Evolutionary conservation across 2,329 filamentous ascomycete genomes (phyloP).

Genomic region (Fusarium ambrosium): DNA sequence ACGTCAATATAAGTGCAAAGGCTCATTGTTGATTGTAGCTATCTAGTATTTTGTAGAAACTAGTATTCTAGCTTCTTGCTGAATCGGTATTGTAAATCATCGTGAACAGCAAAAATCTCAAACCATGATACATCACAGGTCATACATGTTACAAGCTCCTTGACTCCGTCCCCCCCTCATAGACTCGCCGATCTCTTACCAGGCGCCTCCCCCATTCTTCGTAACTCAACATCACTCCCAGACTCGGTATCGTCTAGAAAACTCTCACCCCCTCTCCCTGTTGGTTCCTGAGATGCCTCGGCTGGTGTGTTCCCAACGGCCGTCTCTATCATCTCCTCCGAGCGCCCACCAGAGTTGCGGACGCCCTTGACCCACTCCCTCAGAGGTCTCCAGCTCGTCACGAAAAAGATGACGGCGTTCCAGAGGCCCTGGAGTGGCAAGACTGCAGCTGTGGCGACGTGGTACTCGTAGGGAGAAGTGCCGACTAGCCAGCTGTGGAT

Average conservation of each 20-base stretch:
- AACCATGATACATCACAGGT: slow-evolving; percentile 20
- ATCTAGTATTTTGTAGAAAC: not conserved
- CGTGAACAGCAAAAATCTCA: slow-evolving; percentile 18
- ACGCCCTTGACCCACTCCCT: slow-evolving; percentile 24
- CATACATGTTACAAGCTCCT: not conserved
- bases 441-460: slow-evolving; percentile 78
- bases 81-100: slow-evolving; percentile 12
- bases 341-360: not conserved
- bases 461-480: slow-evolving; percentile 71
- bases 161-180: slow-evolving; percentile 11
- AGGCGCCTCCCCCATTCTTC: slow-evolving; percentile 44
- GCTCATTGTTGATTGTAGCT: not conserved
- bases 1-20: not conserved
- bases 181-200: slow-evolving; percentile 45
- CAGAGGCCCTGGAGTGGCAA: slow-evolving; percentile 84
- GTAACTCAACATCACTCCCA: slow-evolving; percentile 53
- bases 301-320: not conserved
- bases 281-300: slow-evolving; percentile 17
- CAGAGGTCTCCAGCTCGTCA: slow-evolving; percentile 66
- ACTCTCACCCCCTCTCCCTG: slow-evolving; percentile 34
- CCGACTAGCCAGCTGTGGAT: slow-evolving; percentile 74
- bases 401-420: slow-evolving; percentile 83
- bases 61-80: not conserved
- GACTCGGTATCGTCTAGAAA: slow-evolving; percentile 51
- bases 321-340: slow-evolving; percentile 34